Conservation (phyloP, 2,329 filamentous ascomycete genomes). For the Xylaria sp. region DNA sequence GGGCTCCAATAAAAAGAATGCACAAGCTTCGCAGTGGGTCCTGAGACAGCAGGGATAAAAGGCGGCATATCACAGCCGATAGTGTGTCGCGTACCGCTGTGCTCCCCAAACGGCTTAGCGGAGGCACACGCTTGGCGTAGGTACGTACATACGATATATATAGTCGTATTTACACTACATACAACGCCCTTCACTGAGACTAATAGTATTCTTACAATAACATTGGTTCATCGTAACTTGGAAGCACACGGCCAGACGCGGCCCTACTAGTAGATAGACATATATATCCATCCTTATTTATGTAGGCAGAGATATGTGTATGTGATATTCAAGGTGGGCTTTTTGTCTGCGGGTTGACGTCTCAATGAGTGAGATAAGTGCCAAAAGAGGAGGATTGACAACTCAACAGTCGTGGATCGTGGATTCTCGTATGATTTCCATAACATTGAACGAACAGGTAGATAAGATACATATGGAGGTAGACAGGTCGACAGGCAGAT, state of each 20-base stretch:
- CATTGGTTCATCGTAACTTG: background rate
- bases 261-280: background rate
- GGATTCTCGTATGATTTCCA: background rate
- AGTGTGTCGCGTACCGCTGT: constrained; percentile 15
- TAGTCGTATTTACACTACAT: too few species aligned
- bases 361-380: background rate
- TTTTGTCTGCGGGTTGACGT: background rate
- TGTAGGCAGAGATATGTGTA: background rate
- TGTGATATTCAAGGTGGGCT: background rate
- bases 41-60: constrained; percentile 14
- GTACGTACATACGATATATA: too few species aligned
- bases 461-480: too few species aligned
- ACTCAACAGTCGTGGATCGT: background rate
- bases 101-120: constrained; percentile 15
- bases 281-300: background rate
- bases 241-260: background rate
- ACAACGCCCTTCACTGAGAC: too few species aligned
- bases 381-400: background rate
- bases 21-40: background rate
- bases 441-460: background rate
- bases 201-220: background rate
- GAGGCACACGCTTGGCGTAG: too few species aligned
- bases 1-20: constrained; percentile 10
- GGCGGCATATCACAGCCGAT: constrained; percentile 19
- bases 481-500: too few species aligned